These are phyloP conservation scores for Carex myosuroides DNA, from an alignment of 176 grass and related monocot genomes.

Conservation along the genomic window DNA sequence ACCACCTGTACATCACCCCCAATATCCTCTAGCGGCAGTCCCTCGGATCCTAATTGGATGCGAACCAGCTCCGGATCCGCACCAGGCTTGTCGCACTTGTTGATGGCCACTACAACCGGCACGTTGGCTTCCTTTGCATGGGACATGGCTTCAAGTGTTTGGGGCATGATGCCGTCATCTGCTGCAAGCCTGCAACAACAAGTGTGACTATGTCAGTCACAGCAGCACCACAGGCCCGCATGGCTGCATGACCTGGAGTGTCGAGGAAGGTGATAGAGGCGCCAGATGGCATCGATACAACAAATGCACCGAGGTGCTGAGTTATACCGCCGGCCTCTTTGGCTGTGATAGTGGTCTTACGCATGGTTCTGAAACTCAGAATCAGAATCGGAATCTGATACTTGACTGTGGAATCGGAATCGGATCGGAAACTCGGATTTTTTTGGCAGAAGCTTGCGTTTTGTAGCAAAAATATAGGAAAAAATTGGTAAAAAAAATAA, in stretches of 20 bases:
- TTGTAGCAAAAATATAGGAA: no score
- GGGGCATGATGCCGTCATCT: conserved; percentile 98
- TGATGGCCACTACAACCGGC: conserved; percentile 87
- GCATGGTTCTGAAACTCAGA: neutral
- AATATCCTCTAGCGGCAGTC: conserved; percentile 87
- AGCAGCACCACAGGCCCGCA: conserved; percentile 95
- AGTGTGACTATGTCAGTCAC: conserved; percentile 96
- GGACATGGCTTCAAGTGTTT: conserved; percentile 90
- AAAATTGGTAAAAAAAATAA: no score
- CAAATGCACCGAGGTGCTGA: conserved; percentile 92
- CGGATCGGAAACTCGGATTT: no score
- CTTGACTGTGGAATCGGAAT: no score
- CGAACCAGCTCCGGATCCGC: conserved; percentile 73
- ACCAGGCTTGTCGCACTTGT: conserved; percentile 94
- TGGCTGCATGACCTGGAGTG: conserved; percentile 95
- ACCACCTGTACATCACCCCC: conserved; percentile 97
- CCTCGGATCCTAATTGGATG: conserved; percentile 97
- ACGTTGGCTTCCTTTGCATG: conserved; percentile 93
- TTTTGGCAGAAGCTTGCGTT: no score
- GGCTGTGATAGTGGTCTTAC: conserved; percentile 86
- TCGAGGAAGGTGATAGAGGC: conserved; percentile 86
- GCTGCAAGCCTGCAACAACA: conserved; percentile 96
- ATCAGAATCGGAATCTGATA: no score
- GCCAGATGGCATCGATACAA: conserved; percentile 82
- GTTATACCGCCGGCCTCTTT: conserved; percentile 97